These are phyloP conservation scores for Leccinum solheimii DNA, from an alignment of 1,284 basidiomycete genomes.

Conservation along the genomic window DNA sequence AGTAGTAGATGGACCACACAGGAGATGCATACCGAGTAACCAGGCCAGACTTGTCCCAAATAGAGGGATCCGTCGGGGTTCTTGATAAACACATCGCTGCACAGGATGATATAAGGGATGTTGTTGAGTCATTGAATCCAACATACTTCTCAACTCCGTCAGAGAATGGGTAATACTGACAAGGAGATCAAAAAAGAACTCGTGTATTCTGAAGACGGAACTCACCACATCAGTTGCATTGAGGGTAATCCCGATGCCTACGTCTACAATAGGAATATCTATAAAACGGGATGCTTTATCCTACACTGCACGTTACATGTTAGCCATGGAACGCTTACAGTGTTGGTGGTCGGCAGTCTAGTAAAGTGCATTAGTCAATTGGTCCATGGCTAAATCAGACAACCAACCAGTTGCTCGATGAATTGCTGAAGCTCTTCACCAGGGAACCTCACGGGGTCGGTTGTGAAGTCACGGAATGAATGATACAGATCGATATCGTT, in stretches of 20 bases:
- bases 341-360: conserved; percentile 45
- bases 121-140: not conserved
- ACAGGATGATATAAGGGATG: not conserved
- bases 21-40: conserved; percentile 42
- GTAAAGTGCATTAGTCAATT: conserved; percentile 1
- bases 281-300: not conserved
- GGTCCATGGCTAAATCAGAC: too few relatives aligned
- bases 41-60: conserved; percentile 66
- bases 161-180: conserved; percentile 48
- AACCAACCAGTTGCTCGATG: conserved; percentile 42
- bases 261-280: conserved; percentile 50
- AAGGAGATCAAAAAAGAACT: conserved; percentile 1
- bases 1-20: not conserved
- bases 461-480: conserved; percentile 66
- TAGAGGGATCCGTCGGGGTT: conserved; percentile 69
- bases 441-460: conserved; percentile 65
- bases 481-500: conserved; percentile 78
- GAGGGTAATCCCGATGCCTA: conserved; percentile 35
- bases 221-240: conserved; percentile 46
- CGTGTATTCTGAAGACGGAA: not conserved
- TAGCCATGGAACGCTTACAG: conserved; percentile 27
- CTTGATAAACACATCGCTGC: conserved; percentile 62
- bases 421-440: conserved; percentile 58
- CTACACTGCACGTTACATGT: not conserved
- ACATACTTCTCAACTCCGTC: conserved; percentile 43